A percentile compares a stretch with the other conserved stretches of the same genome.
Evolutionary conservation across 2,329 filamentous ascomycete species (phyloP).

Genomic region (Penicillium decumbens): DNA sequence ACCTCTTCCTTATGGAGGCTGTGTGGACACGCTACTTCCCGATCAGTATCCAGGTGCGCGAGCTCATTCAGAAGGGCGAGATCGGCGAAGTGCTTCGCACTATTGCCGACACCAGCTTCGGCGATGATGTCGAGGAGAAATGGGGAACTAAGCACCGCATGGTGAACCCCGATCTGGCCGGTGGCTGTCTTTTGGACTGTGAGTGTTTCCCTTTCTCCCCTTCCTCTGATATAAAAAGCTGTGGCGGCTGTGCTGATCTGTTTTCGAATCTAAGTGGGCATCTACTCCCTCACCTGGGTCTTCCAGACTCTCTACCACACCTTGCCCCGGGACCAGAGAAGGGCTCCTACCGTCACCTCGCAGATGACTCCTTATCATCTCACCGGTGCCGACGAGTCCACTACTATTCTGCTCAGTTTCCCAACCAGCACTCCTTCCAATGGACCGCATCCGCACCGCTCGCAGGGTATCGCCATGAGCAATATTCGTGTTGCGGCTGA

Average conservation of each 20-base stretch:
- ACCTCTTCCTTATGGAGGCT: slow-evolving; percentile 75
- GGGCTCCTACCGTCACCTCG: slow-evolving; percentile 60
- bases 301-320: slow-evolving; percentile 85
- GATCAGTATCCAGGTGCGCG: slow-evolving; percentile 64
- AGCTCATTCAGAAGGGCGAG: slow-evolving; percentile 53
- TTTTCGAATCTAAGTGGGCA: slow-evolving; percentile 53
- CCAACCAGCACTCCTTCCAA: slow-evolving; percentile 52
- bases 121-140: slow-evolving; percentile 56
- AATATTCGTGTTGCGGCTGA: slow-evolving; percentile 59
- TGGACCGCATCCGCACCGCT: slow-evolving; percentile 42
- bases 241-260: not conserved
- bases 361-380: slow-evolving; percentile 67
- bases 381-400: slow-evolving; percentile 72
- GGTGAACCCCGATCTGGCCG: slow-evolving; percentile 77
- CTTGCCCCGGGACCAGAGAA: slow-evolving; percentile 59
- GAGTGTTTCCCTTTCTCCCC: slow-evolving; percentile 16
- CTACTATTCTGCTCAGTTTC: slow-evolving; percentile 73
- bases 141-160: slow-evolving; percentile 65
- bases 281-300: slow-evolving; percentile 86
- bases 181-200: slow-evolving; percentile 73
- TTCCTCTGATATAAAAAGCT: not conserved
- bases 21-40: slow-evolving; percentile 91
- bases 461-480: slow-evolving; percentile 69
- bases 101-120: slow-evolving; percentile 59
- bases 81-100: slow-evolving; percentile 58